These are phyloP conservation scores for Comarum palustre DNA, from an alignment of 306 rosid genomes.

Conservation along the genomic window DNA sequence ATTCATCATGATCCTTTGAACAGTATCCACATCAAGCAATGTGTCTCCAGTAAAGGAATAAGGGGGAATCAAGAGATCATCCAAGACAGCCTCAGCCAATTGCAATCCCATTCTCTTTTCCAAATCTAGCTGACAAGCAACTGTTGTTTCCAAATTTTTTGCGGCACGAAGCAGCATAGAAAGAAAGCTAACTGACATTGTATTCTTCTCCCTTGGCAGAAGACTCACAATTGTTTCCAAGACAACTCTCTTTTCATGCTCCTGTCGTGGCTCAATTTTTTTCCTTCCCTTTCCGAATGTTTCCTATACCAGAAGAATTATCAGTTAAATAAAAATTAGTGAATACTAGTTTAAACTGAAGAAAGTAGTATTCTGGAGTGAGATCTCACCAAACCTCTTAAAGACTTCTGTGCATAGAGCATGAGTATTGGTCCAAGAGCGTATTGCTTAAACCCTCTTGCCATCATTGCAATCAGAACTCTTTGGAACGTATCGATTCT, in stretches of 20 bases:
- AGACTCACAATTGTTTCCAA: constrained; percentile 87
- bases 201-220: constrained; percentile 71
- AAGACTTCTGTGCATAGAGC: constrained; percentile 98
- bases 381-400: constrained; percentile 96
- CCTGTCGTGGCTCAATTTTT: constrained; percentile 63
- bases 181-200: constrained; percentile 88
- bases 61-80: constrained; percentile 87
- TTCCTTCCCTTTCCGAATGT: constrained; percentile 75
- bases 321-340: constrained; percentile 15
- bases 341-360: neutral
- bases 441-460: constrained; percentile 81
- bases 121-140: constrained; percentile 91
- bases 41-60: constrained; percentile 79
- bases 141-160: constrained; percentile 77
- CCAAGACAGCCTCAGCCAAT: constrained; percentile 71
- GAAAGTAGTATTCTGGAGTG: constrained; percentile 24
- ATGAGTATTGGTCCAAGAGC: constrained; percentile 84
- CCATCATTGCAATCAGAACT: constrained; percentile 89
- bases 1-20: constrained; percentile 64
- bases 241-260: constrained; percentile 87
- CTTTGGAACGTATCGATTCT: constrained; percentile 89
- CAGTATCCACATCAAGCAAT: constrained; percentile 78
- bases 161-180: constrained; percentile 85
- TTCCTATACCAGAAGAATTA: constrained; percentile 43
- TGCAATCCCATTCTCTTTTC: constrained; percentile 82